Base-by-base conservation (phyloP, 352 stramenopile species). In the Phytophthora pistaciae region DNA sequence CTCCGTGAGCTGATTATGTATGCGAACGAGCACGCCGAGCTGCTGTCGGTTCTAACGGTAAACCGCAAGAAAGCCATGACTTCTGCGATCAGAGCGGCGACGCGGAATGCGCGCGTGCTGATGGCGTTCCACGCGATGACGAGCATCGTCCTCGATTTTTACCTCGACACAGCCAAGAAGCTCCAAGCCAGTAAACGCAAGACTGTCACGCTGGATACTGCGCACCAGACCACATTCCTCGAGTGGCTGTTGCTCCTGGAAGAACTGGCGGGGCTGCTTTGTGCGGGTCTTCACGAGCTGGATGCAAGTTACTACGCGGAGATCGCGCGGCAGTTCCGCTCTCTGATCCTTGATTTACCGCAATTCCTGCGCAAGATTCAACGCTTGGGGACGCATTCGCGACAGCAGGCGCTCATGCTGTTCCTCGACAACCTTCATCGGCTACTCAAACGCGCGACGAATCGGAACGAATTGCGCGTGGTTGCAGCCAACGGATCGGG, bases 341-440 rank as follows among this genome's bases (percentile, higher is more conserved):
- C 57, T 5, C 72, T 81, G 8, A 64, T 76, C 33, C 61, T 57
- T 3, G 79, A 89, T 27, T 44, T 87, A 1, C 81, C 79, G 0
- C 3, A 56, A 8, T 84, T 87, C 59, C 53, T 87, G 23, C 69
- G 72, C 16, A 87, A 87, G 46, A 82, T 77, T 64, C 74, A 88
- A 66, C 63, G 66, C 5, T 23, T 75, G 21, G 38, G 49, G 13
- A 58, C 62, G 0, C 68, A 84, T 31, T 78, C 77, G 5, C 65
- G 74, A 42, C 40, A 70, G 14, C 64, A 85, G 33, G 68, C 74
- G 1, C 42, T 84, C 0, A 31, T 74, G 18, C 67, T 85, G 56
- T 76, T 84, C 52, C 56, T 87, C 27, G 82, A 76, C n/a, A 89
- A 85, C 57, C 38, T 87, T 6, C 71, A 87, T 54, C 64, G 60